phyloP scores from a whole-genome alignment of 2,329 filamentous ascomycete species.

The Mycosphaerella sp. region DNA sequence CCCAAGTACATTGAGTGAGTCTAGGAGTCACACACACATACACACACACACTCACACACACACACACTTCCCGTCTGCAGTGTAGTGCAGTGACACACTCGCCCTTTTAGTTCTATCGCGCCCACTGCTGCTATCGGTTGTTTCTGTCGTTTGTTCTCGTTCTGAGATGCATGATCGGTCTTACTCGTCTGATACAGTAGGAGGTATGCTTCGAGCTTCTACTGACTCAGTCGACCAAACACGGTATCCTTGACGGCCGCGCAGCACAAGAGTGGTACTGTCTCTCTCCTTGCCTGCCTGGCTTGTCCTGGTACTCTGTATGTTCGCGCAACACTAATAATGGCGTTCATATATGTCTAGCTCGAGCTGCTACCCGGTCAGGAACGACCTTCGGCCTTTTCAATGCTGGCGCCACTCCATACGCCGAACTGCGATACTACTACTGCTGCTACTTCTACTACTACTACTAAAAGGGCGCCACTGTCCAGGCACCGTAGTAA shows the following conservation, averaged over 20 bases:
- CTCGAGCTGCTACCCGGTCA: constrained; percentile 14
- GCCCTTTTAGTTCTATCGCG: constrained; percentile 18
- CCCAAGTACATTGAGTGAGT: too few species aligned
- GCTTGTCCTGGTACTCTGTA: constrained; percentile 1
- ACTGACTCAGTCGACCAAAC: constrained; percentile 20
- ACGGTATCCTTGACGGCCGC: constrained; percentile 13
- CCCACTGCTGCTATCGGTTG: constrained; percentile 13
- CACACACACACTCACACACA: too few species aligned
- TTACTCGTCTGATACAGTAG: constrained; percentile 16
- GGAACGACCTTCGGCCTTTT: constrained; percentile 22
- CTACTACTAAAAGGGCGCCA: constrained; percentile 8
- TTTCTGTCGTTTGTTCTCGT: constrained; percentile 16
- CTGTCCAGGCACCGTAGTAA: constrained; percentile 23
- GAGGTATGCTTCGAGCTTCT: constrained; percentile 21
- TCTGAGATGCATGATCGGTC: constrained; percentile 22
- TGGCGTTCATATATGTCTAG: constrained; percentile 22
- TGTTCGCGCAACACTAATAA: constrained; percentile 20
- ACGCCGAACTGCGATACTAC: constrained; percentile 21
- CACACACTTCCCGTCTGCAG: constrained; percentile 21
- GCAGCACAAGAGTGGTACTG: constrained; percentile 25
- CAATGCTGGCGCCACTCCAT: constrained; percentile 24
- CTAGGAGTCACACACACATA: too few species aligned
- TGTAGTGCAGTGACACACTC: too few species aligned
- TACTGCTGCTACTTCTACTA: too few species aligned
- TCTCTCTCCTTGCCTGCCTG: background rate